A percentile compares a stretch with the other conserved stretches of the same genome.
These are phyloP conservation scores for Entamoeba histolytica DNA, from an alignment of 208 protist species.

Conservation along the genomic window DNA sequence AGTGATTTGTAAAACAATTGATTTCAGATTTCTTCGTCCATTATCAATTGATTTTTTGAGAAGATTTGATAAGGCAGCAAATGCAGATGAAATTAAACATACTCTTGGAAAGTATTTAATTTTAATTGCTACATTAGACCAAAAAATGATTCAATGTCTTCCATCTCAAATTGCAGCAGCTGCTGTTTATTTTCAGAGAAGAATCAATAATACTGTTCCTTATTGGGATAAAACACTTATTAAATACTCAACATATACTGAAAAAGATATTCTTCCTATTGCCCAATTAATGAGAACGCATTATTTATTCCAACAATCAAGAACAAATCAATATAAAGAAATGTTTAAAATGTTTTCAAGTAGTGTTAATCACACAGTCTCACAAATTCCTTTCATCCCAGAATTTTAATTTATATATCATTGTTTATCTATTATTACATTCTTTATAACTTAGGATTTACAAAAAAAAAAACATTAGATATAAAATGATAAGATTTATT, in stretches of 20 bases:
- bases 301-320: no score
- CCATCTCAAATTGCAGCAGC: slow-evolving; percentile 37
- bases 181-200: slow-evolving; percentile 2
- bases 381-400: no score
- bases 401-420: no score
- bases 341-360: no score
- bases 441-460: no score
- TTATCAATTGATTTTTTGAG: slow-evolving; percentile 13
- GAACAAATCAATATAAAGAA: no score
- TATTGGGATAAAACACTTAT: not conserved
- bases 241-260: not conserved
- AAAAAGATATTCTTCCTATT: not conserved
- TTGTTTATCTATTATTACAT: no score
- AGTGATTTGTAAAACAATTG: slow-evolving; percentile 11
- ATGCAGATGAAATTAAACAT: not conserved
- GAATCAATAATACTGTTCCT: not conserved
- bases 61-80: slow-evolving; percentile 1
- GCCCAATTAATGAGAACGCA: not conserved
- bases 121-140: slow-evolving; percentile 33
- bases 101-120: slow-evolving; percentile 20
- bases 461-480: no score
- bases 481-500: no score
- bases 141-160: slow-evolving; percentile 24
- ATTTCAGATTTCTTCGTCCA: not conserved
- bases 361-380: no score